These are phyloP conservation scores for Drechslerella coelobrocha DNA, from an alignment of 2,329 filamentous ascomycete species.

Conservation along the genomic window DNA sequence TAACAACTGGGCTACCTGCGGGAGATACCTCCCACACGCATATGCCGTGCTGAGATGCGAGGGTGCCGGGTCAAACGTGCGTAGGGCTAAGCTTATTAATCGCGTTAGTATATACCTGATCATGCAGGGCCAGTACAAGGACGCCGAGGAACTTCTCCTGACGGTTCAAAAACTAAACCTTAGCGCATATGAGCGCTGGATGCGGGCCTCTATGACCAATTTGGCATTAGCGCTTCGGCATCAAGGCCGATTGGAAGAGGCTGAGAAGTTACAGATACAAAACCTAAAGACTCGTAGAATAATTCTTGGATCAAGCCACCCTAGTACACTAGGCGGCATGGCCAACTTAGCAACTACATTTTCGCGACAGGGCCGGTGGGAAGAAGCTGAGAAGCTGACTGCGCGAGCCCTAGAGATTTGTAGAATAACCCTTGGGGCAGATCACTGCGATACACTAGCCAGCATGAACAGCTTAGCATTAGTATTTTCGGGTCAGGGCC, in stretches of 20 bases:
- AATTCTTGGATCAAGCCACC: constrained; percentile 22
- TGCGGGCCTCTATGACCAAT: constrained; percentile 10
- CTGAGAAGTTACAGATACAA: constrained; percentile 13
- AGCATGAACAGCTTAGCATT: constrained; percentile 34
- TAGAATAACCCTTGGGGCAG: constrained; percentile 25
- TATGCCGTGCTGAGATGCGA: constrained; percentile 50
- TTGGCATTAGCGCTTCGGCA: not conserved
- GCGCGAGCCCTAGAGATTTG: constrained; percentile 15
- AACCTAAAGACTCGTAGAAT: constrained; percentile 10
- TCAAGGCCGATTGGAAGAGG: constrained; percentile 1
- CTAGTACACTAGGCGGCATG: constrained; percentile 11
- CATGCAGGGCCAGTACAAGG: not conserved
- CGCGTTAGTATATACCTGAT: not conserved
- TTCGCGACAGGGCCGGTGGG: constrained; percentile 14
- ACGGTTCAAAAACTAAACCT: not conserved
- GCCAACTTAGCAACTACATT: constrained; percentile 11
- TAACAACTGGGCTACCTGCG: constrained; percentile 7
- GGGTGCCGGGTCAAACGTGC: constrained; percentile 10
- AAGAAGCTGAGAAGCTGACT: constrained; percentile 30
- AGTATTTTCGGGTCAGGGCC: constrained; percentile 6
- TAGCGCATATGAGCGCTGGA: not conserved
- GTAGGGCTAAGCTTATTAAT: not conserved
- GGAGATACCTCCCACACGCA: constrained; percentile 28
- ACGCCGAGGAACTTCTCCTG: not conserved
- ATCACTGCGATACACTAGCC: constrained; percentile 35